Conservation (phyloP, 768 basidiomycete species). For the Leucocoprinus leucothites region DNA sequence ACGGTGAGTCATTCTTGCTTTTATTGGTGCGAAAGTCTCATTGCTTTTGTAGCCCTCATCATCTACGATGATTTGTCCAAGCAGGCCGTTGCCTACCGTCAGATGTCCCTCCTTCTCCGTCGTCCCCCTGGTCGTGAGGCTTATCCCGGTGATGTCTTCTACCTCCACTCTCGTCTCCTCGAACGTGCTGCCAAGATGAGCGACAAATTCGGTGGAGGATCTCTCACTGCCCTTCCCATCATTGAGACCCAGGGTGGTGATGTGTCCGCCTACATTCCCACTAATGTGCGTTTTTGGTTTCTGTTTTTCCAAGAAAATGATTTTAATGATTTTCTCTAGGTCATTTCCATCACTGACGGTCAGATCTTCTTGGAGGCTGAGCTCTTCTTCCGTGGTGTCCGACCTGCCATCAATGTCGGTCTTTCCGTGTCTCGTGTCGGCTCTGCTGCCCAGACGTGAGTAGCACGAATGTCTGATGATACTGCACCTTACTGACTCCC, state of each 20-base stretch:
- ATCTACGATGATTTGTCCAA: conserved; percentile 99
- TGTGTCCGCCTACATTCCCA: conserved; percentile 99
- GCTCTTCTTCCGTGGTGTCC: conserved; percentile 99
- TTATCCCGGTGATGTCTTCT: conserved; percentile 99
- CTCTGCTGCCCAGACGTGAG: conserved; percentile 98
- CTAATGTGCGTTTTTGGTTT: conserved; percentile 55
- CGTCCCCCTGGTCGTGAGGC: conserved; percentile 99
- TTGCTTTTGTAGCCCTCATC: conserved; percentile 68
- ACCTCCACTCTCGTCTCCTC: conserved; percentile 99
- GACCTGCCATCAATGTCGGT: conserved; percentile 99
- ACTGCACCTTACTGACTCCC: conserved; percentile 4
- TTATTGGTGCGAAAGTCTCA: not conserved
- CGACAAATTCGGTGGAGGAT: conserved; percentile 98
- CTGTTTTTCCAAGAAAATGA: conserved; percentile 5
- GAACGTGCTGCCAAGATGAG: conserved; percentile 99
- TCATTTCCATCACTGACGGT: conserved; percentile 99
- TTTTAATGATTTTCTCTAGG: conserved; percentile 40
- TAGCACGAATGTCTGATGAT: conserved; percentile 9
- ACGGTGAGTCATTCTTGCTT: conserved; percentile 53
- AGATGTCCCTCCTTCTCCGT: conserved; percentile 99
- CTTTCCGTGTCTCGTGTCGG: conserved; percentile 99
- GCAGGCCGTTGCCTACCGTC: conserved; percentile 99
- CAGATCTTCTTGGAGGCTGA: conserved; percentile 99
- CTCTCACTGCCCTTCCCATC: conserved; percentile 97
- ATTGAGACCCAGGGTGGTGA: conserved; percentile 99